Conservation (phyloP, 2,329 filamentous ascomycete species). For the Mollisiaceae sp. region DNA sequence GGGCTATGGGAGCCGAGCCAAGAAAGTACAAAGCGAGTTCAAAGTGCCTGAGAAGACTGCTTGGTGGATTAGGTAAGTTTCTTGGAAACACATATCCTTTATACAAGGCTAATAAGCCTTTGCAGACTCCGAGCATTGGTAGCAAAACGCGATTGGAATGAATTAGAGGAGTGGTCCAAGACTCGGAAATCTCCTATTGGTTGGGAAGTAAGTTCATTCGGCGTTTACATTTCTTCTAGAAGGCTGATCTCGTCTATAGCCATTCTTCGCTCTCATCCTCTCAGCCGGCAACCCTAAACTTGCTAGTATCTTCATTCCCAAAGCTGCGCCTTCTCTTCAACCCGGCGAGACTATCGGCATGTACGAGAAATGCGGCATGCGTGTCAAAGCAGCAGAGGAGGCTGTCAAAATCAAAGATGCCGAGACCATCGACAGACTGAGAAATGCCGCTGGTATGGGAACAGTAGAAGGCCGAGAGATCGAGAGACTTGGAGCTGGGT, state of each 20-base stretch:
- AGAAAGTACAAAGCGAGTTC: slow-evolving; percentile 90
- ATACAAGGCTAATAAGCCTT: slow-evolving; percentile 10
- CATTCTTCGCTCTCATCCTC: slow-evolving; percentile 89
- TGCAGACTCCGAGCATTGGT: slow-evolving; percentile 82
- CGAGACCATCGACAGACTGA: slow-evolving; percentile 73
- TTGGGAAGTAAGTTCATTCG: slow-evolving; percentile 65
- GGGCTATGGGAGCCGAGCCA: slow-evolving; percentile 82
- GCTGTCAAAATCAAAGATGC: slow-evolving; percentile 82
- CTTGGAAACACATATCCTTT: not conserved
- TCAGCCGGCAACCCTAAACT: slow-evolving; percentile 89
- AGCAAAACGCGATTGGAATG: slow-evolving; percentile 87
- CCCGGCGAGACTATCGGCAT: slow-evolving; percentile 78
- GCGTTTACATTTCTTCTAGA: not conserved
- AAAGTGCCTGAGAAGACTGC: slow-evolving; percentile 89
- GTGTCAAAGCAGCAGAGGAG: slow-evolving; percentile 88
- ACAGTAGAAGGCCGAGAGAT: slow-evolving; percentile 76
- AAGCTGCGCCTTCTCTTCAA: slow-evolving; percentile 68
- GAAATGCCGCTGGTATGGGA: slow-evolving; percentile 73
- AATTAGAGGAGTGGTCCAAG: slow-evolving; percentile 84
- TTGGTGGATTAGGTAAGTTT: slow-evolving; percentile 75
- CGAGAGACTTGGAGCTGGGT: slow-evolving; percentile 72
- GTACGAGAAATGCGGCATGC: slow-evolving; percentile 95
- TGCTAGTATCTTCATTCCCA: slow-evolving; percentile 83
- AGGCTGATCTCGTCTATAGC: slow-evolving; percentile 47
- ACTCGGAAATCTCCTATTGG: slow-evolving; percentile 88